Base-by-base conservation (phyloP, 2,329 filamentous ascomycete species). In the Daldinia sp. region DNA sequence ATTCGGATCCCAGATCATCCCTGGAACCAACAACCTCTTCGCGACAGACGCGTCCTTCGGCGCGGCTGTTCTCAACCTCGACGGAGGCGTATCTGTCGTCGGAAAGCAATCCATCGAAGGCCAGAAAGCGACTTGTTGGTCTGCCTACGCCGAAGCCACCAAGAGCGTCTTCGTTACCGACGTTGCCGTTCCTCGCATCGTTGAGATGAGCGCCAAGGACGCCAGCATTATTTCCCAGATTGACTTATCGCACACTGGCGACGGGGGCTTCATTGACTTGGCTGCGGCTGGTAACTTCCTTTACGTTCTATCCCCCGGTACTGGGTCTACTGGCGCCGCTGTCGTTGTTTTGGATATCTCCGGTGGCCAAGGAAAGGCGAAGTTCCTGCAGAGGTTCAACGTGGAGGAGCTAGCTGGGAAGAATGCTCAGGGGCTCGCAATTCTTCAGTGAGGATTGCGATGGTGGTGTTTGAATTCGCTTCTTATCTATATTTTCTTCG, bases 111-210 rank as follows among this genome's bases (percentile, higher is more conserved):
- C 70, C 1, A 75, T 89, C 10, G 74, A 76, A 0, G 82, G 78
- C 34, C 87, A 90, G 69, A 72, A 63, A 5, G 83, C 84, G 1
- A 87, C 84, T 0, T 89, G 86, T 73, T 89, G 87, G 87, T 79
- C 77, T 0, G 77, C 84, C 0, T 76, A 87, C 37, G 84, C 83
- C 0, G 59, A 74, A 0, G 72, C 74, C 0, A 85, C 83, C 0
- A 74, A 77, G 6, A 84, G 80, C 0, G 84, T 82, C 0, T 90
- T 86, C 60, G 84, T 90, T 3, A 83, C 85, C 0, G 87, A 90
- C 64, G 84, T 83, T 0, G 81, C 59, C 0, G 68, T 76, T 2
- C 83, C 87, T 69, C 78, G 80, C 3, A 68, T 90, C 0, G 80
- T 89, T 0, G 85, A 89, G 74, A 82, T 89, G 77, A 82, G 81